A percentile compares a stretch with the other conserved stretches of the same genome.
Evolutionary conservation across 306 rosid species (phyloP).

Genomic region (Echinosophora koreensis): DNA sequence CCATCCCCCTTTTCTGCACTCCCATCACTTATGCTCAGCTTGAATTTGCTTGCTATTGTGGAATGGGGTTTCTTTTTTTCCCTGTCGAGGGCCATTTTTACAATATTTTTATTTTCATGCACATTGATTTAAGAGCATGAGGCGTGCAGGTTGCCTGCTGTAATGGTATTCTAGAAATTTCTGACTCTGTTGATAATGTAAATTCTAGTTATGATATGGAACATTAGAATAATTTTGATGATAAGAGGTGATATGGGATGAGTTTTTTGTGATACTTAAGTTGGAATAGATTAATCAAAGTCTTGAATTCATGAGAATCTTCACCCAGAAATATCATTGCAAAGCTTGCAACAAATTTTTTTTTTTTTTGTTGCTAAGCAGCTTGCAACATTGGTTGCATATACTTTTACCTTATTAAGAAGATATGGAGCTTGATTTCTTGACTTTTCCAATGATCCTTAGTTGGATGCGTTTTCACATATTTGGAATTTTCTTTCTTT

Average conservation of each 20-base stretch:
- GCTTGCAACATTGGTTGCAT: neutral
- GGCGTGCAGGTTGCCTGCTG: constrained; percentile 1
- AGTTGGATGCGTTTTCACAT: constrained; percentile 5
- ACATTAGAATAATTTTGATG: neutral
- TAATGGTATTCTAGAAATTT: neutral
- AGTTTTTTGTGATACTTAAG: neutral
- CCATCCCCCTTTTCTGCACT: neutral
- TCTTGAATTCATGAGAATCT: neutral
- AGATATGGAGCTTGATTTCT: neutral
- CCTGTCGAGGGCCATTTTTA: neutral
- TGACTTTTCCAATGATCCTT: neutral
- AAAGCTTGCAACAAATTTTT: neutral
- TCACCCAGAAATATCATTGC: constrained; percentile 9
- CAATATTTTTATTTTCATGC: neutral
- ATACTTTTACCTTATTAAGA: constrained; percentile 5
- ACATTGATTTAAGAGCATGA: neutral
- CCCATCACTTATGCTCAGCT: constrained; percentile 20
- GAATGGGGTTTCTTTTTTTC: neutral
- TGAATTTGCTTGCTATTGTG: constrained; percentile 31
- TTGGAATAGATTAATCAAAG: constrained; percentile 30
- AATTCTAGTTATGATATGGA: no score
- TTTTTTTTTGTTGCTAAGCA: neutral
- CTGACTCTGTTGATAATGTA: no score
- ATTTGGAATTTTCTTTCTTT: constrained; percentile 14
- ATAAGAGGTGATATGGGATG: constrained; percentile 1